A percentile compares a stretch with the other conserved stretches of the same genome.
These are phyloP conservation scores for Aureobasidium vineae DNA, from an alignment of 2,329 filamentous ascomycete genomes.

Conservation along the genomic window DNA sequence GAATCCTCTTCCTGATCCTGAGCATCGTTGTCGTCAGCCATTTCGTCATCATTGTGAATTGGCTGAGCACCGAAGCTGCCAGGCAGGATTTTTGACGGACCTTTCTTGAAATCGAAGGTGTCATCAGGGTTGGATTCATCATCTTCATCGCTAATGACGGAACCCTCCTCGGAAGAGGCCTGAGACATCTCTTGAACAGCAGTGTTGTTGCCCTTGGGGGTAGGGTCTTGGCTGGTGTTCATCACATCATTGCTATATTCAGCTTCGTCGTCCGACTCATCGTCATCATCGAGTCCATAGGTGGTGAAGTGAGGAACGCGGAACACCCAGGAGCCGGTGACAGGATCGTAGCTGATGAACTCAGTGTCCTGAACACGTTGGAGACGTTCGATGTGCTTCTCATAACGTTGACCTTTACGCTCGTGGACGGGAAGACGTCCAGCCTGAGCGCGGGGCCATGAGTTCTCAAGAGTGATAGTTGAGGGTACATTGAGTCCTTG, in stretches of 20 bases:
- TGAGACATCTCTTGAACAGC: conserved; percentile 27
- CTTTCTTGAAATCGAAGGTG: conserved; percentile 56
- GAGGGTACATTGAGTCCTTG: conserved; percentile 91
- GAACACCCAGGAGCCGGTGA: conserved; percentile 87
- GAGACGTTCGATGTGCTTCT: conserved; percentile 80
- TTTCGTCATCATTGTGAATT: conserved; percentile 56
- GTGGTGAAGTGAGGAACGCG: conserved; percentile 95
- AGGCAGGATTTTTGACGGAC: conserved; percentile 65
- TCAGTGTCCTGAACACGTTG: conserved; percentile 75
- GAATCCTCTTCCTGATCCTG: conserved; percentile 54
- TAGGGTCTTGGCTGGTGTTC: conserved; percentile 25
- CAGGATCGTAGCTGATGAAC: conserved; percentile 74
- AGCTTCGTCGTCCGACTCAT: conserved; percentile 53
- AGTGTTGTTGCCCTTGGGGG: conserved; percentile 28
- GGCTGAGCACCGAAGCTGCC: conserved; percentile 67
- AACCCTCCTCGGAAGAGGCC: conserved; percentile 36
- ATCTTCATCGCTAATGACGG: conserved; percentile 42
- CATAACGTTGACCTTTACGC: conserved; percentile 63
- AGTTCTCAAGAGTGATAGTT: conserved; percentile 83
- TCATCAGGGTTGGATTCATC: conserved; percentile 49
- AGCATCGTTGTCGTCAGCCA: conserved; percentile 45
- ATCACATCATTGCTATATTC: conserved; percentile 9
- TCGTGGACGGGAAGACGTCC: conserved; percentile 56
- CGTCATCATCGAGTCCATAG: conserved; percentile 76
- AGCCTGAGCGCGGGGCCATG: conserved; percentile 75